phyloP scores from a whole-genome alignment of 2,329 filamentous ascomycete species.

The Aspergillus floridensis region DNA sequence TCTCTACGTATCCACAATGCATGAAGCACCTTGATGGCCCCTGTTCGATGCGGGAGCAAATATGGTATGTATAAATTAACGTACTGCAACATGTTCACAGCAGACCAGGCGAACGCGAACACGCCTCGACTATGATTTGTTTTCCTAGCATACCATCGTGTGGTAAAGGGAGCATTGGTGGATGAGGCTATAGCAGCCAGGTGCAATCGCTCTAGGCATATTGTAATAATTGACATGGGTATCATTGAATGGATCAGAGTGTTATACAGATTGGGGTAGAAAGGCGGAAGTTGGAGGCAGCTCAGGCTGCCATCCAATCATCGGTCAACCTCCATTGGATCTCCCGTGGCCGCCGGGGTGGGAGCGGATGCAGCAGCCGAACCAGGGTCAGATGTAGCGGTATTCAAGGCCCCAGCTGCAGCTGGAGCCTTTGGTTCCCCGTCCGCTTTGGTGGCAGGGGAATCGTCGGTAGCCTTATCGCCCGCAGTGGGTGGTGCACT shows the following conservation, averaged over 20 bases:
- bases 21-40: neutral
- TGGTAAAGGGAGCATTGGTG: neutral
- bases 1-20: neutral
- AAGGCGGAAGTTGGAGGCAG: neutral
- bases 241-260: slow-evolving; percentile 2
- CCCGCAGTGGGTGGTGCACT: slow-evolving; percentile 10
- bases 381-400: slow-evolving; percentile 4
- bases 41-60: no score
- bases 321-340: slow-evolving; percentile 5
- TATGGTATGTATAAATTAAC: neutral
- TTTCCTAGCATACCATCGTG: neutral
- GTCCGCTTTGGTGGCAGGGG: slow-evolving; percentile 8
- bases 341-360: neutral
- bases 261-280: neutral
- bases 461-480: slow-evolving; percentile 1
- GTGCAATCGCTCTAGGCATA: neutral
- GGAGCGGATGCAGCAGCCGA: slow-evolving; percentile 9
- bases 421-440: slow-evolving; percentile 10
- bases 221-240: neutral
- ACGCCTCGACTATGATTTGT: neutral
- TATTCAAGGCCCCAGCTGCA: neutral
- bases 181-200: neutral
- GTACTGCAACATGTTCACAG: neutral
- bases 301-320: slow-evolving; percentile 7
- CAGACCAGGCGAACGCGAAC: neutral